A percentile compares a stretch with the other conserved stretches of the same genome.
phyloP scores from a whole-genome alignment of 2,329 filamentous ascomycete species.

The Alternaria sp. region DNA sequence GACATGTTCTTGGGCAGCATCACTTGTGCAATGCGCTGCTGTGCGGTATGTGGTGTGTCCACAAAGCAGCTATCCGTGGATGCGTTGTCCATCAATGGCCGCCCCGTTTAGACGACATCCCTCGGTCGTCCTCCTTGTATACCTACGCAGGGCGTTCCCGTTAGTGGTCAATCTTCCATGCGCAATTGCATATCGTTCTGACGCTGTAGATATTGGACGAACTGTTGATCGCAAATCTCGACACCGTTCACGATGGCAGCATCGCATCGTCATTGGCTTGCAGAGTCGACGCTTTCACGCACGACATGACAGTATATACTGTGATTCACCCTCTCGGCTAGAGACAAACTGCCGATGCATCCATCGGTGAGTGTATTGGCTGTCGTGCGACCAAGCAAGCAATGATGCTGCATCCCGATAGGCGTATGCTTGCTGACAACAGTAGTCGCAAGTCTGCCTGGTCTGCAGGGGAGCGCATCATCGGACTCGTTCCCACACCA shows the following conservation, averaged over 20 bases:
- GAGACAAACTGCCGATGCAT: slow-evolving; percentile 5
- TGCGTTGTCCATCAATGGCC: slow-evolving; percentile 16
- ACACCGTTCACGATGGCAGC: not conserved
- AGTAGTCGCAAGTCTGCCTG: not conserved
- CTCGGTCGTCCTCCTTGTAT: not conserved
- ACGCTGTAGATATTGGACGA: not conserved
- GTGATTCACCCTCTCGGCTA: slow-evolving; percentile 1
- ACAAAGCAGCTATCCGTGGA: slow-evolving; percentile 20
- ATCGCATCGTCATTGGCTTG: not conserved
- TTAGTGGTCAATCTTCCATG: not conserved
- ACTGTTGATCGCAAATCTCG: not conserved
- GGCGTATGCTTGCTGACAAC: slow-evolving; percentile 4
- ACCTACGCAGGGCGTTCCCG: not conserved
- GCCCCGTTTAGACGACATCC: not conserved
- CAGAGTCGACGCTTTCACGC: not conserved
- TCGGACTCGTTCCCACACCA: slow-evolving; percentile 11
- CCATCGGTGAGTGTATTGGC: not conserved
- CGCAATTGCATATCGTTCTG: not conserved
- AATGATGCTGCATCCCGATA: slow-evolving; percentile 9
- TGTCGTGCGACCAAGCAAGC: slow-evolving; percentile 20
- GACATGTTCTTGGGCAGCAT: slow-evolving; percentile 19
- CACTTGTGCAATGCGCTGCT: slow-evolving; percentile 21
- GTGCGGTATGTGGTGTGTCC: slow-evolving; percentile 25
- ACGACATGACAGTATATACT: not conserved
- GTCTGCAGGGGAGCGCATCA: slow-evolving; percentile 15